phyloP scores from a whole-genome alignment of 805 yeast species.

The Nakazawaea sp. region DNA sequence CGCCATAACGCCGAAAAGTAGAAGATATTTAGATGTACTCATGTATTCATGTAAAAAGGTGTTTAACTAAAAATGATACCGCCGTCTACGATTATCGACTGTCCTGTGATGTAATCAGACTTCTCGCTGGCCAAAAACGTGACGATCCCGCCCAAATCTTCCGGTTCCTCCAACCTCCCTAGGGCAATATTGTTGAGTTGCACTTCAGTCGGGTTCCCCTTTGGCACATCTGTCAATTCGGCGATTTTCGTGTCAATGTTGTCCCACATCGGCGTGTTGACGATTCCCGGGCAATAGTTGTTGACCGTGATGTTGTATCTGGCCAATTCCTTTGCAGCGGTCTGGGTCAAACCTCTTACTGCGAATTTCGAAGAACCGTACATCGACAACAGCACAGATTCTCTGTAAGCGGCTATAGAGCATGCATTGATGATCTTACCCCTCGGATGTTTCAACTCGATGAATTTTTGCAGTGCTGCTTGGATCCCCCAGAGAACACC shows the following conservation, averaged over 20 bases:
- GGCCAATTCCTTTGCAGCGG: conserved; percentile 31
- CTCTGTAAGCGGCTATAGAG: conserved; percentile 28
- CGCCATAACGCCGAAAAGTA: no score
- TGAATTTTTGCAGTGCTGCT: conserved; percentile 23
- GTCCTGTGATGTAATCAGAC: conserved; percentile 30
- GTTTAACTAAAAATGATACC: conserved; percentile 18
- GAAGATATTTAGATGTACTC: no score
- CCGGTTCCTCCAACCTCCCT: conserved; percentile 27
- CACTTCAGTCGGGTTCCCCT: conserved; percentile 20
- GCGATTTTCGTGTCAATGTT: conserved; percentile 20
- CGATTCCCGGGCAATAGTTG: conserved; percentile 32
- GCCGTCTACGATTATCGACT: conserved; percentile 33
- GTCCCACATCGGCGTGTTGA: conserved; percentile 31
- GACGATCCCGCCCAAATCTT: conserved; percentile 29
- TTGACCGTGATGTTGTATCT: conserved; percentile 28
- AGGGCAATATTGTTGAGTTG: conserved; percentile 23
- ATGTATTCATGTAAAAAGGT: no score
- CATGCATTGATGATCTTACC: conserved; percentile 33
- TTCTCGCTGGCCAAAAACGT: conserved; percentile 31
- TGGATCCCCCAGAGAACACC: conserved; percentile 28
- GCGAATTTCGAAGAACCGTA: conserved; percentile 32
- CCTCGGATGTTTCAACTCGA: conserved; percentile 17
- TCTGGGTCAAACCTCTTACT: conserved; percentile 27
- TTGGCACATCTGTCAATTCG: conserved; percentile 19
- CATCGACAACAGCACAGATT: conserved; percentile 22